Evolutionary conservation across 352 stramenopile species (phyloP), one percentile per base, ranked within the genome.

Genomic region (Phytophthora pinifolia): DNA sequence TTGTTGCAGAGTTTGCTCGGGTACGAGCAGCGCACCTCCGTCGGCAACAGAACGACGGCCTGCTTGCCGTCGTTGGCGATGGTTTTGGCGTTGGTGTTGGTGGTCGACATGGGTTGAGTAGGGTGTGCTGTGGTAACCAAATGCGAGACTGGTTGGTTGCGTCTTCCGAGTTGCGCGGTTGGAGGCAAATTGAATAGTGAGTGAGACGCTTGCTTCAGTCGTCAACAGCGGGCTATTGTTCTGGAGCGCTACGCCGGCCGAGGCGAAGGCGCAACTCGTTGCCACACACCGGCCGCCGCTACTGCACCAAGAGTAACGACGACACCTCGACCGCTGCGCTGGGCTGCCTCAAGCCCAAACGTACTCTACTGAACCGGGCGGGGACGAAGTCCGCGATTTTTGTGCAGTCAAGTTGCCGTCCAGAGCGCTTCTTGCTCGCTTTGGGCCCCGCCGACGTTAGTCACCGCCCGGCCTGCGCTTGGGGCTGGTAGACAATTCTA

Each of bases 1-100:
- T 76, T 84, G 45, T 79, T 74, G 70, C 82, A 92, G 25, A 70
- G 65, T 45, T 84, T 86, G 65, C 77, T 88, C 15, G 76, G 78
- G 55, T 92, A 92, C 25, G 76, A 74, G 41, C 82, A 92, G 32
- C 76, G 70, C 17, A 85, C 66, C 25, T 88, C 78, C 3, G 70
- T 59, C 0, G 73, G 73, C 9, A 81, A 61, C 31, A 72, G 50
- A 42, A 57, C 48, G 20, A 35, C 20, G 18, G 47, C 34, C 31
- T 59, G 45, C 22, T 62, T 67, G 36, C 46, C 61, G 39, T 42
- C 20, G 37, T n/a, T n/a, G n/a, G n/a, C n/a, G n/a, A n/a, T n/a
- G n/a, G 50, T 14, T 31, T 47, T 31, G 25, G 43, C 25, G 48
- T 46, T 32, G 14, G 54, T 49, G 46, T 44, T 63, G 30, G 34